Percentiles rank a stretch among this genome's conserved stretches.
Conservation (phyloP, 768 basidiomycete genomes). For the Calocybe indica region DNA sequence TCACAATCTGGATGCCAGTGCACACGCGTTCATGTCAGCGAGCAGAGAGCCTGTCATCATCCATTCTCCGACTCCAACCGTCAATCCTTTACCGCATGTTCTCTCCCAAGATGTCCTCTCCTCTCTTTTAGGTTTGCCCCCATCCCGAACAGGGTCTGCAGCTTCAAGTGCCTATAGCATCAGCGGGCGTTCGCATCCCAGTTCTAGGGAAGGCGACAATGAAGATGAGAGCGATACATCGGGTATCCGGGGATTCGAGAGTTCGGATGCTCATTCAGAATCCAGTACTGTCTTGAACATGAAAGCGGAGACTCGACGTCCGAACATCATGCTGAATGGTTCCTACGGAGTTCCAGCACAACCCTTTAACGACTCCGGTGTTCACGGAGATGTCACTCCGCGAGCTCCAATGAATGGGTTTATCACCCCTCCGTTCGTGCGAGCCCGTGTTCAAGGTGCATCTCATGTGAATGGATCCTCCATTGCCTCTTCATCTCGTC, state of each 20-base stretch:
- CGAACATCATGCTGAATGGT: too few species aligned
- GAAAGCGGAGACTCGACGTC: slow-evolving; percentile 20
- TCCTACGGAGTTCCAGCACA: not conserved
- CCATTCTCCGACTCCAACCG: slow-evolving; percentile 52
- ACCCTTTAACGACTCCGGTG: not conserved
- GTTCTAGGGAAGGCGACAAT: slow-evolving; percentile 54
- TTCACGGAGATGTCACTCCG: slow-evolving; percentile 60
- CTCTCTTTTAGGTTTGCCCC: slow-evolving; percentile 52
- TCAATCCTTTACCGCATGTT: slow-evolving; percentile 51
- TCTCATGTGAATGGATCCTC: not conserved
- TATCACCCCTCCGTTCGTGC: not conserved
- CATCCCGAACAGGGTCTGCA: slow-evolving; percentile 34
- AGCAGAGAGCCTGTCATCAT: slow-evolving; percentile 19
- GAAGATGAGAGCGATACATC: slow-evolving; percentile 34
- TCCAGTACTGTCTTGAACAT: slow-evolving; percentile 36
- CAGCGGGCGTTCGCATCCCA: slow-evolving; percentile 32
- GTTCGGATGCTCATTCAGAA: slow-evolving; percentile 35
- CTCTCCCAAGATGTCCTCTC: slow-evolving; percentile 69
- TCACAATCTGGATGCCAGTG: slow-evolving; percentile 1
- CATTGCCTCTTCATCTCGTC: not conserved
- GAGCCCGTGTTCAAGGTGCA: slow-evolving; percentile 3
- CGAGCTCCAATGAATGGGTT: slow-evolving; percentile 32
- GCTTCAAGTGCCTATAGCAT: slow-evolving; percentile 26
- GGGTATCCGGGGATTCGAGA: slow-evolving; percentile 16
- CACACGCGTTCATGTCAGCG: slow-evolving; percentile 4